Conservation (phyloP, 345 rosid genomes). For the Syzygium aqueum region DNA sequence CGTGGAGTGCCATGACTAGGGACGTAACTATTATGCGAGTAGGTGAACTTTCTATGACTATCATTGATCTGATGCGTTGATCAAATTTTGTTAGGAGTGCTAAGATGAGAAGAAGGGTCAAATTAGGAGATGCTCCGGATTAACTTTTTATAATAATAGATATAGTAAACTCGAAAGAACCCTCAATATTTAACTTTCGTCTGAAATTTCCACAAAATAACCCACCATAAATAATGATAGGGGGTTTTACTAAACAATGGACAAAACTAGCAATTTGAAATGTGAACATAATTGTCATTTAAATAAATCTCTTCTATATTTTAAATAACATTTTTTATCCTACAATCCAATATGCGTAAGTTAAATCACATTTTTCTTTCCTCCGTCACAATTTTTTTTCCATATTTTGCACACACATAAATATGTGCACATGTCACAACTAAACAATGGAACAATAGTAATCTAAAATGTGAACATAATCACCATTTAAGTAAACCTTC, state of each 20-base stretch:
- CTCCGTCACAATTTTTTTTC: neutral
- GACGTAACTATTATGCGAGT: neutral
- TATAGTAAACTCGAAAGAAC: neutral
- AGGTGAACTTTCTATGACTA: too few relatives aligned
- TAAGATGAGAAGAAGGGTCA: neutral
- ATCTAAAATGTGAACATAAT: neutral
- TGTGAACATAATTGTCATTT: neutral
- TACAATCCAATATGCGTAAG: neutral
- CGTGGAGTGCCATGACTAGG: neutral
- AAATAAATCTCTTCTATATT: neutral
- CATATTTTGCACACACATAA: neutral
- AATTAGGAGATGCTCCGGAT: neutral
- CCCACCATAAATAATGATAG: neutral
- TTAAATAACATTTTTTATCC: neutral
- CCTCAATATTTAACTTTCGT: neutral
- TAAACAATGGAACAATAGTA: neutral
- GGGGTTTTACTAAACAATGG: neutral
- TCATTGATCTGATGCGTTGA: neutral
- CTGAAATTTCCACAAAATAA: neutral
- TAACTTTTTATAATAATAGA: neutral
- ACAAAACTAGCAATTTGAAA: neutral
- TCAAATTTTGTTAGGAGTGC: neutral
- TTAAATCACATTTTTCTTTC: neutral
- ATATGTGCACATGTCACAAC: neutral
- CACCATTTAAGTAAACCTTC: neutral